A percentile compares a stretch with the other conserved stretches of the same genome.
Evolutionary conservation across 2,329 filamentous ascomycete species (phyloP).

Genomic region (Aspergillus pseudoterreus): DNA sequence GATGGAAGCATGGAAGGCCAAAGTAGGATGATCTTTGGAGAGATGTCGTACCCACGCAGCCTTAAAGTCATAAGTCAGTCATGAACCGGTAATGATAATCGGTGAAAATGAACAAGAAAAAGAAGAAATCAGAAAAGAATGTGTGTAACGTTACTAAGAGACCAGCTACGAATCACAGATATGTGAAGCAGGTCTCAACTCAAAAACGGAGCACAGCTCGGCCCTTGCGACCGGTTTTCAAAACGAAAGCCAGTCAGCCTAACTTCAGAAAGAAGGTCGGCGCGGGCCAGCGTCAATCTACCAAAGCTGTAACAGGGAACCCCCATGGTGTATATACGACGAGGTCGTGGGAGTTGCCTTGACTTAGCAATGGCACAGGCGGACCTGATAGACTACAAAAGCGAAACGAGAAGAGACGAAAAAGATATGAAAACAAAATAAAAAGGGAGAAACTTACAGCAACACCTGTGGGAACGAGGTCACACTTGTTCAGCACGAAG

Average conservation of each 20-base stretch:
- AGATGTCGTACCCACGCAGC: conserved; percentile 87
- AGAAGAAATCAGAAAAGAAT: conserved; percentile 46
- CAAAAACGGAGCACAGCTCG: conserved; percentile 79
- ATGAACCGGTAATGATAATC: conserved; percentile 18
- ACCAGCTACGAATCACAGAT: conserved; percentile 63
- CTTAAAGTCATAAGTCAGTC: conserved; percentile 49
- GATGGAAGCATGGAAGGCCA: conserved; percentile 91
- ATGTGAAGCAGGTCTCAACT: conserved; percentile 86
- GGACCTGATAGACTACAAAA: conserved; percentile 21
- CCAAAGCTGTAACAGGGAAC: conserved; percentile 98
- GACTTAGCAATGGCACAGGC: conserved; percentile 72
- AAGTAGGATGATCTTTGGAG: conserved; percentile 86
- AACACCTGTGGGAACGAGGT: conserved; percentile 86
- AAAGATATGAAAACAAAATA: conserved; percentile 2
- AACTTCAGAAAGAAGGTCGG: conserved; percentile 60
- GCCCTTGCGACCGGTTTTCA: conserved; percentile 76
- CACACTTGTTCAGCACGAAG: conserved; percentile 86
- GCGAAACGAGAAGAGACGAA: conserved; percentile 14
- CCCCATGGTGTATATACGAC: conserved; percentile 63
- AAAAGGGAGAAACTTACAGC: conserved; percentile 68
- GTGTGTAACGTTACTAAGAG: conserved; percentile 99
- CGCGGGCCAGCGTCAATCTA: conserved; percentile 79
- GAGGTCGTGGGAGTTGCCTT: conserved; percentile 67
- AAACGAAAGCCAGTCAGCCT: conserved; percentile 79
- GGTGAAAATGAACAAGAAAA: conserved; percentile 27